These are phyloP conservation scores for Aspergillus sp. DNA, from an alignment of 2,329 filamentous ascomycete genomes.

Conservation along the genomic window DNA sequence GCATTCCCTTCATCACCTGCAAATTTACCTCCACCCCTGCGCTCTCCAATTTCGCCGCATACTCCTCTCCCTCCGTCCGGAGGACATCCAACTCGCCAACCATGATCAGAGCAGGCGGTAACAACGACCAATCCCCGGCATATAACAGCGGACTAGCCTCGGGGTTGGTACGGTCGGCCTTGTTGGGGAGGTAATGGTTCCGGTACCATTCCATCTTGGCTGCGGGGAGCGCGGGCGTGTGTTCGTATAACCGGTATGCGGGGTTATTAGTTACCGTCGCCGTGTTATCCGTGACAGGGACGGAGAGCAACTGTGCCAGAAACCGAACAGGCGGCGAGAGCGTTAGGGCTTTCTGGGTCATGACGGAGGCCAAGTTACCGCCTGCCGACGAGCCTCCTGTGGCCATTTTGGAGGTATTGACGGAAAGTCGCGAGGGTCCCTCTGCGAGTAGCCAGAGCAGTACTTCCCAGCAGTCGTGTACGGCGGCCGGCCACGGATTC, in stretches of 20 bases:
- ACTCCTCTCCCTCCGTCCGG: constrained; percentile 47
- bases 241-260: constrained; percentile 47
- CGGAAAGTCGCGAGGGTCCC: constrained; percentile 27
- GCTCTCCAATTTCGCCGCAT: constrained; percentile 42
- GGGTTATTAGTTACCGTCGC: constrained; percentile 39
- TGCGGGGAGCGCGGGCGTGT: constrained; percentile 48
- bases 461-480: constrained; percentile 52
- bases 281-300: constrained; percentile 55
- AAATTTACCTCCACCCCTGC: constrained; percentile 45
- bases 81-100: constrained; percentile 54
- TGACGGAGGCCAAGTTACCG: constrained; percentile 47
- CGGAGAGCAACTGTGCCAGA: constrained; percentile 47
- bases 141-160: constrained; percentile 52
- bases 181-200: constrained; percentile 49
- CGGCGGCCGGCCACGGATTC: constrained; percentile 50
- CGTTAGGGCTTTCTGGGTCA: constrained; percentile 45
- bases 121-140: constrained; percentile 41
- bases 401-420: constrained; percentile 43
- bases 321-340: constrained; percentile 36
- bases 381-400: constrained; percentile 48
- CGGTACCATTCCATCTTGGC: constrained; percentile 57
- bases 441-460: constrained; percentile 44
- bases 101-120: constrained; percentile 49
- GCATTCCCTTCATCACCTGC: constrained; percentile 49
- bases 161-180: constrained; percentile 40